Conservation (phyloP, 257 asterid genomes). For the Scutellaria baicalensis region DNA sequence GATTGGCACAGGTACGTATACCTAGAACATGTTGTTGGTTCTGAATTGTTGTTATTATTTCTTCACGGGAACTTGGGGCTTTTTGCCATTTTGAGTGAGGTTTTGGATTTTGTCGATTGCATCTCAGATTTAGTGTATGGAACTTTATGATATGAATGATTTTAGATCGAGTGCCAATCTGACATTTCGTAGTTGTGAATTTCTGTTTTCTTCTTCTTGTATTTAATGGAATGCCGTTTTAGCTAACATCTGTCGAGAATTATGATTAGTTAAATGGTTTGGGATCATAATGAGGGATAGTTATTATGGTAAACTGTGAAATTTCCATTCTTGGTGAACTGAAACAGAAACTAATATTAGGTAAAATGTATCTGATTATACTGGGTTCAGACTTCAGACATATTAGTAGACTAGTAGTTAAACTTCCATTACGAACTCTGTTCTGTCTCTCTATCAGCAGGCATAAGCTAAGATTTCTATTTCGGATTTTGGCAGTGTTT, state of each 20-base stretch:
- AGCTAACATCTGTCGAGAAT: not conserved
- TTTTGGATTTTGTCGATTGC: slow-evolving; percentile 9
- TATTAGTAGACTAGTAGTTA: too few relatives aligned
- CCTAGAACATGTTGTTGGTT: not conserved
- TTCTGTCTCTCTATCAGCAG: not conserved
- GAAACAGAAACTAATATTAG: not conserved
- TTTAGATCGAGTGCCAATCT: not conserved
- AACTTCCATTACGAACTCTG: not conserved
- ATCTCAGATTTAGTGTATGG: slow-evolving; percentile 11
- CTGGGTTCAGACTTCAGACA: not conserved
- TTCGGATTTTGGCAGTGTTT: not conserved
- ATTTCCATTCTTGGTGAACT: not conserved
- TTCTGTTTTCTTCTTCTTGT: not conserved
- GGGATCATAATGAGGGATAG: not conserved
- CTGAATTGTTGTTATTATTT: not conserved
- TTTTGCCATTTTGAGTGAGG: not conserved
- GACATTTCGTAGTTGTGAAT: not conserved
- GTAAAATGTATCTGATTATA: not conserved
- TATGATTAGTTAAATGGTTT: not conserved
- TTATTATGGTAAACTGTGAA: not conserved
- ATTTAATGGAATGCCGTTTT: not conserved
- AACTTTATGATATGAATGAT: not conserved
- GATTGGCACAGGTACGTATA: slow-evolving; percentile 88
- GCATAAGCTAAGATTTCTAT: not conserved
- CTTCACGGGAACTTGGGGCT: not conserved